Conservation (phyloP, 1,284 basidiomycete species). For the Rhodotorula sp. region DNA sequence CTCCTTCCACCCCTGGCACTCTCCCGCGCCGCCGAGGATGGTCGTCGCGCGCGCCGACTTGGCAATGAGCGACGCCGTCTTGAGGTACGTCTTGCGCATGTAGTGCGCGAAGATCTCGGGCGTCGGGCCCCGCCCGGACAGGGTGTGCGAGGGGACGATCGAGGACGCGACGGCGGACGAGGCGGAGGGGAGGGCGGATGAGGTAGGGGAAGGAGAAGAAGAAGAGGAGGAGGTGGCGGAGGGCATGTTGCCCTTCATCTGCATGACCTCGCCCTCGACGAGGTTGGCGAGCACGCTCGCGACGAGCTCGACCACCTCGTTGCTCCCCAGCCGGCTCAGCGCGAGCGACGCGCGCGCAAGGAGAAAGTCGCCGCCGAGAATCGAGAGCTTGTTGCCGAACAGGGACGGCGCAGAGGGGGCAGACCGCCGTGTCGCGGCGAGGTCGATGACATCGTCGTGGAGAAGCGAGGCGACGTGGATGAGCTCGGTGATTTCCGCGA, state of each 20-base stretch:
- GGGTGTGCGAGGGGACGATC: background rate
- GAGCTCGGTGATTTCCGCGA: conserved; percentile 98
- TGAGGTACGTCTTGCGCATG: conserved; percentile 91
- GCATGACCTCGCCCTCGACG: conserved; percentile 94
- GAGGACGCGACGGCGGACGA: background rate
- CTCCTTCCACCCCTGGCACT: conserved; percentile 58
- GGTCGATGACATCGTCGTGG: conserved; percentile 94
- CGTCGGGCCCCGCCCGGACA: conserved; percentile 30
- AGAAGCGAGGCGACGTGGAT: conserved; percentile 94
- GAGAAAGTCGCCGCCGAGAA: conserved; percentile 94
- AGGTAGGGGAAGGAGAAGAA: background rate
- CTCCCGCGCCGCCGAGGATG: conserved; percentile 77
- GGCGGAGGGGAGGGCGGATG: background rate
- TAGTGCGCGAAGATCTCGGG: conserved; percentile 78
- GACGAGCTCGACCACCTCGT: conserved; percentile 90
- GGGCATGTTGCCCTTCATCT: conserved; percentile 59
- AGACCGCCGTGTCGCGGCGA: conserved; percentile 76
- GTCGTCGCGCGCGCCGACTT: conserved; percentile 87
- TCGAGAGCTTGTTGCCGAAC: conserved; percentile 93
- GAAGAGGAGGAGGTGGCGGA: background rate
- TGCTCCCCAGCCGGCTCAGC: conserved; percentile 78
- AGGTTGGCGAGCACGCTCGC: conserved; percentile 91
- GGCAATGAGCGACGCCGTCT: conserved; percentile 94
- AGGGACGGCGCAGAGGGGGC: conserved; percentile 79
- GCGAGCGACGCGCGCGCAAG: conserved; percentile 88